A percentile compares a stretch with the other conserved stretches of the same genome.
Conservation (phyloP, 345 rosid genomes). For the Trapa incisa region DNA sequence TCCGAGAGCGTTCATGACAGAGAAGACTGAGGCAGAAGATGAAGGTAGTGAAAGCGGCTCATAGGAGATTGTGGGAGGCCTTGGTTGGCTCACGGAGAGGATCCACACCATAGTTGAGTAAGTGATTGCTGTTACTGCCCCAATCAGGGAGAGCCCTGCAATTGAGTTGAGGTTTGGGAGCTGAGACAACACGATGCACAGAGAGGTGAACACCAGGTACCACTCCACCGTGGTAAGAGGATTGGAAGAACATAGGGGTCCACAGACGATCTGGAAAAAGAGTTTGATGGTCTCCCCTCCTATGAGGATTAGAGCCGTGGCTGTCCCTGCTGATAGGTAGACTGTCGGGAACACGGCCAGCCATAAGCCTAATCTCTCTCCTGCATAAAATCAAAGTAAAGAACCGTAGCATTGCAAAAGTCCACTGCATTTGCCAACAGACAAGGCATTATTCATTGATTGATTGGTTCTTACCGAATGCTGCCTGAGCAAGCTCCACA, state of each 20-base stretch:
- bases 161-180: conserved; percentile 96
- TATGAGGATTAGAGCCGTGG: conserved; percentile 81
- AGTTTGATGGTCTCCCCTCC: conserved; percentile 98
- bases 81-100: conserved; percentile 81
- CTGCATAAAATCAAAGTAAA: conserved; percentile 20
- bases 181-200: conserved; percentile 90
- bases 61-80: conserved; percentile 71
- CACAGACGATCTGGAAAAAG: conserved; percentile 87
- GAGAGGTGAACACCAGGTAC: conserved; percentile 90
- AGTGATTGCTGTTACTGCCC: conserved; percentile 93
- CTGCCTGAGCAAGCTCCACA: conserved; percentile 96
- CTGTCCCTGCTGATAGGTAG: conserved; percentile 94
- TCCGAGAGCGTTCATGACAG: conserved; percentile 88
- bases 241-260: conserved; percentile 74
- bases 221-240: conserved; percentile 91
- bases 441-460: background rate
- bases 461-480: conserved; percentile 51
- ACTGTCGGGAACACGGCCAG: conserved; percentile 92
- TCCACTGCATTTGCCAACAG: too few species aligned
- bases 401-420: background rate
- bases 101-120: conserved; percentile 96
- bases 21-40: conserved; percentile 45
- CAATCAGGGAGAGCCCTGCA: conserved; percentile 87
- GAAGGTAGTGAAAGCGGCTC: conserved; percentile 64
- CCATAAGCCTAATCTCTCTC: conserved; percentile 85